Percentiles rank a stretch among this genome's conserved stretches.
phyloP scores from a whole-genome alignment of 352 stramenopile genomes.

The Globisporangium iwayamae region DNA sequence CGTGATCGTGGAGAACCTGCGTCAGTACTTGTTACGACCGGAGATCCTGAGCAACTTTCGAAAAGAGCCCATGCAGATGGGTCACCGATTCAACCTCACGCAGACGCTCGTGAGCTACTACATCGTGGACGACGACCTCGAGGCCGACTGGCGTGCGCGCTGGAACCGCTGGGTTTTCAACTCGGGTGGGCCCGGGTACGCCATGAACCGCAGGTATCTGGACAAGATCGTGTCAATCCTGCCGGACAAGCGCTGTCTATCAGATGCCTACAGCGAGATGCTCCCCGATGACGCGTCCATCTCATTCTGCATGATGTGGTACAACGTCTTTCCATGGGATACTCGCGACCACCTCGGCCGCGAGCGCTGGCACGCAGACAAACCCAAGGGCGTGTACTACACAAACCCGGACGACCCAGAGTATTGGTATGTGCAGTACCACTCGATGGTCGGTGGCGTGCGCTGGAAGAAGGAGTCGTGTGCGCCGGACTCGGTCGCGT shows the following conservation, averaged over 20 bases:
- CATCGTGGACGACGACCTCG: slow-evolving; percentile 58
- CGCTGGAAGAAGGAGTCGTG: slow-evolving; percentile 41
- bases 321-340: slow-evolving; percentile 67
- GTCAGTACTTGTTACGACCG: slow-evolving; percentile 48
- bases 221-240: slow-evolving; percentile 63
- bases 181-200: slow-evolving; percentile 69
- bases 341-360: slow-evolving; percentile 62
- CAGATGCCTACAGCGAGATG: slow-evolving; percentile 62
- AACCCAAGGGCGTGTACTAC: slow-evolving; percentile 64
- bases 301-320: slow-evolving; percentile 86
- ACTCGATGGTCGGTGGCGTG: slow-evolving; percentile 65
- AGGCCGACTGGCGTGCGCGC: slow-evolving; percentile 44
- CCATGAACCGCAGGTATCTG: slow-evolving; percentile 76
- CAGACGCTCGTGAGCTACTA: slow-evolving; percentile 73
- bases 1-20: slow-evolving; percentile 78
- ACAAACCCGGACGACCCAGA: slow-evolving; percentile 44
- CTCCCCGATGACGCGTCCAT: slow-evolving; percentile 77
- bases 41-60: slow-evolving; percentile 60
- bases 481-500: slow-evolving; percentile 65
- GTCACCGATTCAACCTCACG: slow-evolving; percentile 76
- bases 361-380: slow-evolving; percentile 76
- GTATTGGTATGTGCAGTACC: slow-evolving; percentile 76
- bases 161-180: slow-evolving; percentile 82
- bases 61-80: slow-evolving; percentile 71
- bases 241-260: slow-evolving; percentile 55